phyloP scores from a whole-genome alignment of 164 flowering plant species.

The Warburgia ugandensis region DNA sequence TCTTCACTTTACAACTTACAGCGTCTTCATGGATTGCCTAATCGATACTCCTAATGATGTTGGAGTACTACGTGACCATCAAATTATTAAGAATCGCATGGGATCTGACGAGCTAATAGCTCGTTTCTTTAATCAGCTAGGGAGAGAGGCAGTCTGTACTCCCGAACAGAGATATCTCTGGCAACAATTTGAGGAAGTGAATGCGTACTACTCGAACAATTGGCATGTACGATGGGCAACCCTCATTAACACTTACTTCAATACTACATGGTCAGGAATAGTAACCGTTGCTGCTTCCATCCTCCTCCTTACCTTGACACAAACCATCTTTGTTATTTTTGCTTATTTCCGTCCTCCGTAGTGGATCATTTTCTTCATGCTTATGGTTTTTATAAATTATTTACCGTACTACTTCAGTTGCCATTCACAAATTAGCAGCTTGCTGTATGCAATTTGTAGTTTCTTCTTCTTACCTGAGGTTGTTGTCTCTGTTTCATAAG shows the following conservation, averaged over 20 bases:
- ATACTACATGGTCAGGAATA: no score
- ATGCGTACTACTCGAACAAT: background rate
- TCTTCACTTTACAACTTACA: background rate
- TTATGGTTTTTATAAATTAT: no score
- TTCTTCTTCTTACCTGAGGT: no score
- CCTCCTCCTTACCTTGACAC: background rate
- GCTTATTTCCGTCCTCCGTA: background rate
- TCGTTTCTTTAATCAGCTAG: background rate
- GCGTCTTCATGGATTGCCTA: background rate
- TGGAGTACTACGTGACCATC: background rate
- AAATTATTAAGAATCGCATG: background rate
- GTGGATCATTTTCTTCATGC: no score
- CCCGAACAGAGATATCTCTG: background rate
- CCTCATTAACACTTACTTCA: background rate
- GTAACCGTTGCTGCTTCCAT: background rate
- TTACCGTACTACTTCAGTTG: no score
- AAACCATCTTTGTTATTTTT: background rate
- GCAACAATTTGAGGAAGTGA: background rate
- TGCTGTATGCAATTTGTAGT: no score
- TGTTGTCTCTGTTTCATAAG: no score
- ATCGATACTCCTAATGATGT: constrained; percentile 5
- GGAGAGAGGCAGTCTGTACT: background rate
- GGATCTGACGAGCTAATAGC: background rate
- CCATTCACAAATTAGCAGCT: no score
- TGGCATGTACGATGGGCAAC: background rate